phyloP scores from a whole-genome alignment of 768 basidiomycete genomes.

The Termitomyces eurrhizus region DNA sequence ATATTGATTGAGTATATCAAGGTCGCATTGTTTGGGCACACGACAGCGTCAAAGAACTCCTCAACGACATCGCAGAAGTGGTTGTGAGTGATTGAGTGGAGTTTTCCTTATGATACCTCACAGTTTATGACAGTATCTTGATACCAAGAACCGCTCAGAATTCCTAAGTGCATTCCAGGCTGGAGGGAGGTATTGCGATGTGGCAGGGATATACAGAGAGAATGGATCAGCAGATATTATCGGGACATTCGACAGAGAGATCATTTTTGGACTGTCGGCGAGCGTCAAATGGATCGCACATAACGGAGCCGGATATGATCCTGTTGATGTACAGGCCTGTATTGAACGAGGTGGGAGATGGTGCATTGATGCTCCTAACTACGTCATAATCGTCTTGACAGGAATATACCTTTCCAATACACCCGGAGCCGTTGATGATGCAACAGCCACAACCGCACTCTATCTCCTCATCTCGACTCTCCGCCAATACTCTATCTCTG shows the following conservation, averaged over 20 bases:
- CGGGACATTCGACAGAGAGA: slow-evolving; percentile 76
- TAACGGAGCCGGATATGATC: slow-evolving; percentile 92
- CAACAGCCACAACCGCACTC: slow-evolving; percentile 84
- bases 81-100: slow-evolving; percentile 50
- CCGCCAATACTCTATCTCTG: slow-evolving; percentile 67
- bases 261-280: slow-evolving; percentile 63
- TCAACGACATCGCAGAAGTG: slow-evolving; percentile 67
- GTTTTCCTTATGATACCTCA: neutral
- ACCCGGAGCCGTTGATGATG: slow-evolving; percentile 86
- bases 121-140: slow-evolving; percentile 31
- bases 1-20: slow-evolving; percentile 20
- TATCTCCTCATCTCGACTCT: slow-evolving; percentile 78
- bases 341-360: slow-evolving; percentile 64
- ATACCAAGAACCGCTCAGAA: slow-evolving; percentile 59
- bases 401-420: slow-evolving; percentile 85
- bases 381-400: slow-evolving; percentile 21
- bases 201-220: slow-evolving; percentile 76
- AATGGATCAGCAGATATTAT: slow-evolving; percentile 61
- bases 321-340: slow-evolving; percentile 74
- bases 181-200: slow-evolving; percentile 70
- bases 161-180: slow-evolving; percentile 63
- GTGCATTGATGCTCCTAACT: too few relatives aligned
- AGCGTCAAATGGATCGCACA: slow-evolving; percentile 85
- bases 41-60: slow-evolving; percentile 61
- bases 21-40: slow-evolving; percentile 80